Percentiles rank a stretch among this genome's conserved stretches.
Conservation (phyloP, 352 stramenopile genomes). For the Globisporangium orthogonon region DNA sequence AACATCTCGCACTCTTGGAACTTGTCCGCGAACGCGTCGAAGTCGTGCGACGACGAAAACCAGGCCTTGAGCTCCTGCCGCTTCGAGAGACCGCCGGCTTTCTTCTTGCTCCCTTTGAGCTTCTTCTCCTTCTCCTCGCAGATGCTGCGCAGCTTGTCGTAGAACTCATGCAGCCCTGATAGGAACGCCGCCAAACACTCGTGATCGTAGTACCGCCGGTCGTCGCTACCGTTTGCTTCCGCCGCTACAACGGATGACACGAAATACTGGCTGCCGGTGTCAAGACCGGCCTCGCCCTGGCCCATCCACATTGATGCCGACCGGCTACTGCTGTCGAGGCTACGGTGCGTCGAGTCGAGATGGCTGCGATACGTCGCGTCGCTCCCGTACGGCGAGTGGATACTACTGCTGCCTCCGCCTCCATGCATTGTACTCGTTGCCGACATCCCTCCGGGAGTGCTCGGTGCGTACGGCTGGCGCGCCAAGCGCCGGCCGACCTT, state of each 20-base stretch:
- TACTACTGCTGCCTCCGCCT: constrained; percentile 6
- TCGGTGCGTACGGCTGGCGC: constrained; percentile 17
- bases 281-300: constrained; percentile 10
- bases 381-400: constrained; percentile 22
- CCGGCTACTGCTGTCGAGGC: constrained; percentile 35
- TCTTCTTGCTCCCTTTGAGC: constrained; percentile 34
- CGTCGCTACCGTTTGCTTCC: constrained; percentile 17
- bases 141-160: constrained; percentile 46
- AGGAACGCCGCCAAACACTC: constrained; percentile 54
- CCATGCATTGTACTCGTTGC: constrained; percentile 16
- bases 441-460: constrained; percentile 27
- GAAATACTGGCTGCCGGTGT: constrained; percentile 22
- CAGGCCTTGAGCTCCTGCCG: constrained; percentile 79
- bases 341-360: constrained; percentile 25
- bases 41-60: constrained; percentile 81
- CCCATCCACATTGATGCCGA: constrained; percentile 16
- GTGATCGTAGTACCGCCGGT: constrained; percentile 54
- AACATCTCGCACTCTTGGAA: constrained; percentile 53
- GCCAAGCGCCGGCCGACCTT: constrained; percentile 31
- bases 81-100: constrained; percentile 53
- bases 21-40: constrained; percentile 74
- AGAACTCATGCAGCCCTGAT: constrained; percentile 54
- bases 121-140: constrained; percentile 65
- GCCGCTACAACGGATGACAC: constrained; percentile 13
- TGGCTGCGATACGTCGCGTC: constrained; percentile 16